Evolutionary conservation across 2,329 filamentous ascomycete genomes (phyloP).

Genomic region (Sporothrix pseudoabietina): DNA sequence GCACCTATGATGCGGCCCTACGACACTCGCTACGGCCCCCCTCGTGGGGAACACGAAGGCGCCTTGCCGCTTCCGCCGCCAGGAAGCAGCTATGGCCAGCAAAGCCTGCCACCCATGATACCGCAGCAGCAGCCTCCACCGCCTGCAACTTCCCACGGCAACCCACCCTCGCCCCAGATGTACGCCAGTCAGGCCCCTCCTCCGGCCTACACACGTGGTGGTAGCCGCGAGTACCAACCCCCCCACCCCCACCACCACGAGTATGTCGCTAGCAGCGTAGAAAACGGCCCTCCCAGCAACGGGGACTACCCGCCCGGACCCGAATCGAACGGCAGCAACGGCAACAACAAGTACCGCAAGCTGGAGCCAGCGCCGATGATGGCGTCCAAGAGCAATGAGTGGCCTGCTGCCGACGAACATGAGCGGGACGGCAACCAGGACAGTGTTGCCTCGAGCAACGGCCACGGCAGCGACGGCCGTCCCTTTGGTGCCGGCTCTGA

Average conservation of each 20-base stretch:
- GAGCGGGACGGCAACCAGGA: background rate
- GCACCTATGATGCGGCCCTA: conserved; percentile 28
- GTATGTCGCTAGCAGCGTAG: background rate
- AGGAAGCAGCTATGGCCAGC: conserved; percentile 17
- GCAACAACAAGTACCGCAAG: conserved; percentile 54
- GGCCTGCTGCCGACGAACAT: background rate
- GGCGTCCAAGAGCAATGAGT: conserved; percentile 8
- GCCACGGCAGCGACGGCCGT: conserved; percentile 7
- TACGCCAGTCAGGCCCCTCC: background rate
- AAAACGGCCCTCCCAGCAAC: conserved; percentile 11
- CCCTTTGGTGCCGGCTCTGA: background rate
- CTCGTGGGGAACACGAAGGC: background rate
- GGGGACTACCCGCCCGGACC: background rate
- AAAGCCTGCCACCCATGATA: conserved; percentile 2
- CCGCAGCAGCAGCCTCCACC: background rate
- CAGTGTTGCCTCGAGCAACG: conserved; percentile 23
- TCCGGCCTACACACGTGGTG: background rate
- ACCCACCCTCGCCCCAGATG: conserved; percentile 16
- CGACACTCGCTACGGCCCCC: conserved; percentile 16
- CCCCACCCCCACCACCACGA: conserved; percentile 7
- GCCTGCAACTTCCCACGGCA: background rate
- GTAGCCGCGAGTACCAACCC: conserved; percentile 24
- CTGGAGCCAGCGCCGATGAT: conserved; percentile 57
- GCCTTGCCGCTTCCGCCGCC: conserved; percentile 12
- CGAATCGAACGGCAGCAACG: conserved; percentile 23